These are phyloP conservation scores for Danielia oregonensis DNA, from an alignment of 805 yeast species.

Conservation along the genomic window DNA sequence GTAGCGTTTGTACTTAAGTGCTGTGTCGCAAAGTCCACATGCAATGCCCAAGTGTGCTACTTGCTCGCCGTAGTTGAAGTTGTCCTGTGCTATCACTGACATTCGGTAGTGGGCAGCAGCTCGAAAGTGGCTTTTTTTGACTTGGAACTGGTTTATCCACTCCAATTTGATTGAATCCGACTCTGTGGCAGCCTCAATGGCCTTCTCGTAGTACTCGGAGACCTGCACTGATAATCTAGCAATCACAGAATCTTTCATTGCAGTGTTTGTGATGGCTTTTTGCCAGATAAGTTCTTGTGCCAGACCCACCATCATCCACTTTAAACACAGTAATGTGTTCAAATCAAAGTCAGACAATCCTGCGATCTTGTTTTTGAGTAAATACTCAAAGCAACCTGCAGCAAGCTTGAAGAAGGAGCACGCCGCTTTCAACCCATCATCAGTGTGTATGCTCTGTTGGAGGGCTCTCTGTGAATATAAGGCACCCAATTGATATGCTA, in stretches of 20 bases:
- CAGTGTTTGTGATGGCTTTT: conserved; percentile 48
- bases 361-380: conserved; percentile 16
- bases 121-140: conserved; percentile 61
- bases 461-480: conserved; percentile 55
- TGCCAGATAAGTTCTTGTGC: conserved; percentile 88
- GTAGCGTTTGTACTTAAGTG: conserved; percentile 37
- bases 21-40: conserved; percentile 30
- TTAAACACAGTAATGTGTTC: conserved; percentile 49
- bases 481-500: conserved; percentile 68
- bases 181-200: conserved; percentile 36
- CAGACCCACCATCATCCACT: conserved; percentile 64
- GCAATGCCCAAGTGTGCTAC: conserved; percentile 55
- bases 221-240: conserved; percentile 65
- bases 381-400: conserved; percentile 58
- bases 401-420: conserved; percentile 66
- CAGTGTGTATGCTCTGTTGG: conserved; percentile 39
- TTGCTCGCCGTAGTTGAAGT: conserved; percentile 65
- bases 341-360: conserved; percentile 41
- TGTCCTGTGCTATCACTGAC: conserved; percentile 46
- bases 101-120: conserved; percentile 69
- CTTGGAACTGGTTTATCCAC: conserved; percentile 59
- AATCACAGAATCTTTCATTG: conserved; percentile 55
- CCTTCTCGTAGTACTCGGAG: conserved; percentile 49
- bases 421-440: conserved; percentile 57
- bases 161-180: conserved; percentile 51